Percentiles rank a stretch among this genome's conserved stretches.
phyloP scores from a whole-genome alignment of 1,284 basidiomycete genomes.

The Trametes hirsuta region DNA sequence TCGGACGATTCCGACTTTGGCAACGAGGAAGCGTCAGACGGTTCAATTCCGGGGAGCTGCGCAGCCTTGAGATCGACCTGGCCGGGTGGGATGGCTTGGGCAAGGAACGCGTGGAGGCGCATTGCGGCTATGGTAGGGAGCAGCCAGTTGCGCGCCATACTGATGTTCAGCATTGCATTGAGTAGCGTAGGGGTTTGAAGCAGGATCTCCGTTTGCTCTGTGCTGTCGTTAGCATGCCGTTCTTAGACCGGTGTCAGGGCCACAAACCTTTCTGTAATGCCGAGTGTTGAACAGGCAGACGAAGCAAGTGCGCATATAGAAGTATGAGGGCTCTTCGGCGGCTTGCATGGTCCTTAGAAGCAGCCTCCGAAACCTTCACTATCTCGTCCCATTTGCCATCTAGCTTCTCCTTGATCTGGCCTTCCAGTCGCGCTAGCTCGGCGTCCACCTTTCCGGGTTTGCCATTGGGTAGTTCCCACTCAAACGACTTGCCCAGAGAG shows the following conservation, averaged over 20 bases:
- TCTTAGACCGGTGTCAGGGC: background rate
- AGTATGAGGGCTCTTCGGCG: constrained; percentile 67
- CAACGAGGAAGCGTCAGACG: constrained; percentile 48
- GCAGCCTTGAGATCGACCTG: constrained; percentile 52
- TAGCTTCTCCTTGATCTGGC: constrained; percentile 51
- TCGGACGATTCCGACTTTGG: constrained; percentile 60
- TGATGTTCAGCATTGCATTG: constrained; percentile 83
- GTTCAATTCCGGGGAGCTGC: constrained; percentile 77
- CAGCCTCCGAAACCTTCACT: constrained; percentile 42
- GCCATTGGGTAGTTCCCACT: constrained; percentile 49
- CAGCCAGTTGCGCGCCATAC: constrained; percentile 92
- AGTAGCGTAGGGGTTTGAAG: constrained; percentile 77
- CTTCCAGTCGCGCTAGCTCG: constrained; percentile 63
- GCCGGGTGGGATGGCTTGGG: constrained; percentile 81
- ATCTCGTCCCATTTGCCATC: constrained; percentile 58
- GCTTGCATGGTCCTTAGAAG: constrained; percentile 38
- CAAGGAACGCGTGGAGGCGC: constrained; percentile 83
- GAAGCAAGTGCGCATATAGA: constrained; percentile 86
- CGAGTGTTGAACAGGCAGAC: constrained; percentile 63
- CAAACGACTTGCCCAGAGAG: constrained; percentile 75
- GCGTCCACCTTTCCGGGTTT: constrained; percentile 35
- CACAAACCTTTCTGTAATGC: constrained; percentile 64
- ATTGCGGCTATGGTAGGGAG: constrained; percentile 78
- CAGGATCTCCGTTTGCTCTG: constrained; percentile 73
- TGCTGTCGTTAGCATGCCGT: background rate